phyloP scores from a whole-genome alignment of 2,329 filamentous ascomycete species.

The Emmonsia crescens region DNA sequence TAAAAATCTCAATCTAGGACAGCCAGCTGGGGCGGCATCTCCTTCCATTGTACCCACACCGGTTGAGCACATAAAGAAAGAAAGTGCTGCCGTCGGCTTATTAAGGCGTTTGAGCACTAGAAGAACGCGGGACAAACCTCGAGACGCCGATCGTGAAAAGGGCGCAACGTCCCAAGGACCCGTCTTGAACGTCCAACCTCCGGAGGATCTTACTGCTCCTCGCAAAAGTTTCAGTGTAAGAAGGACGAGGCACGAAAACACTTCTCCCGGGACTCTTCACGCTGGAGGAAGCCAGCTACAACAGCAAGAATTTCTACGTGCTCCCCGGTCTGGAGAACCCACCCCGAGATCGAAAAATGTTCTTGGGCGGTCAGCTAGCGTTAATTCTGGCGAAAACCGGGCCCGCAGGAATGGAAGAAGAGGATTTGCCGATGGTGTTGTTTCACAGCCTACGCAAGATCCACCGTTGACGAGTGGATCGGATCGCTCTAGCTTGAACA shows the following conservation, averaged over 20 bases:
- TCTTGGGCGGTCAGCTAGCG: constrained; percentile 77
- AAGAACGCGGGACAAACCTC: constrained; percentile 50
- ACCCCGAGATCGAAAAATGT: constrained; percentile 54
- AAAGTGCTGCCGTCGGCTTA: constrained; percentile 74
- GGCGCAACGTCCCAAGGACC: constrained; percentile 59
- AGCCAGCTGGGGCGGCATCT: constrained; percentile 38
- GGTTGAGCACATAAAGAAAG: constrained; percentile 60
- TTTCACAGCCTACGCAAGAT: constrained; percentile 46
- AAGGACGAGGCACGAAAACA: constrained; percentile 45
- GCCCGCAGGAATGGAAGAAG: constrained; percentile 48
- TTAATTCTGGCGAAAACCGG: constrained; percentile 76
- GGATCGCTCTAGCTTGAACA: constrained; percentile 54
- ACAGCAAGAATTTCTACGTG: constrained; percentile 66
- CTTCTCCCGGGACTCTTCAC: constrained; percentile 46
- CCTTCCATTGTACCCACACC: constrained; percentile 47
- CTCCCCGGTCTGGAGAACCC: constrained; percentile 53
- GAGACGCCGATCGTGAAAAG: constrained; percentile 34
- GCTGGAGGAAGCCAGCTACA: constrained; percentile 54
- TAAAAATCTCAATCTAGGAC: constrained; percentile 52
- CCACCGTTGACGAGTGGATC: constrained; percentile 68
- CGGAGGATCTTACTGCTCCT: constrained; percentile 55
- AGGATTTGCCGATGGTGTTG: constrained; percentile 43
- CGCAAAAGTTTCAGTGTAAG: constrained; percentile 85
- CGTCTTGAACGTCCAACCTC: constrained; percentile 69
- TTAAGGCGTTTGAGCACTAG: constrained; percentile 86